These are phyloP conservation scores for Amanita rubescens DNA, from an alignment of 768 basidiomycete species.

Conservation along the genomic window DNA sequence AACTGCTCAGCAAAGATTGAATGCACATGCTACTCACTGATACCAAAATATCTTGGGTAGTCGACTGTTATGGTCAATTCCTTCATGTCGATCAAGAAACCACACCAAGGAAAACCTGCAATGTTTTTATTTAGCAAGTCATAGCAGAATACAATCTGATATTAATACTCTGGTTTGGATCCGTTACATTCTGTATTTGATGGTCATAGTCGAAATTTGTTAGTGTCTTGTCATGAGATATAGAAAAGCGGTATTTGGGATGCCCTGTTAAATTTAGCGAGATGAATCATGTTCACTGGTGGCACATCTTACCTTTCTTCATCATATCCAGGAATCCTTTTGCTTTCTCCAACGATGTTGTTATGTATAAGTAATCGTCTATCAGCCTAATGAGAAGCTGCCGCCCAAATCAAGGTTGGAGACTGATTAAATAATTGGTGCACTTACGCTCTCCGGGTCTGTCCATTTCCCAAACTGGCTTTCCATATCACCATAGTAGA, in stretches of 20 bases:
- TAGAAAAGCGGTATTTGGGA: conserved; percentile 90
- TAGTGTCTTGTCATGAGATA: conserved; percentile 83
- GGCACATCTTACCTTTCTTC: conserved; percentile 47
- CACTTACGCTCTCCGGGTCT: conserved; percentile 55
- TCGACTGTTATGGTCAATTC: conserved; percentile 77
- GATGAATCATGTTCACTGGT: background rate
- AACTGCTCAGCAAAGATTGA: background rate
- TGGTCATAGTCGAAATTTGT: conserved; percentile 72
- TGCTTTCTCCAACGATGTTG: conserved; percentile 56
- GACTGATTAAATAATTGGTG: background rate
- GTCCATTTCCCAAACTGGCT: conserved; percentile 44
- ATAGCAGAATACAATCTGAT: background rate
- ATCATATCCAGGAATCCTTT: conserved; percentile 66
- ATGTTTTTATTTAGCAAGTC: background rate
- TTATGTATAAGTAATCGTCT: conserved; percentile 93
- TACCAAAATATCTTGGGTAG: conserved; percentile 58
- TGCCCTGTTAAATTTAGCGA: conserved; percentile 45
- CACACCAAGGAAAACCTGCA: conserved; percentile 94
- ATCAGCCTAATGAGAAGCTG: conserved; percentile 79
- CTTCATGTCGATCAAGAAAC: conserved; percentile 66
- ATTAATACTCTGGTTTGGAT: conserved; percentile 35
- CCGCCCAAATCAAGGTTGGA: background rate
- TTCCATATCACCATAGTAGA: conserved; percentile 94
- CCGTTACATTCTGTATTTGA: conserved; percentile 45
- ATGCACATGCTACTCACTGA: conserved; percentile 35